Percentiles rank a stretch among this genome's conserved stretches.
phyloP scores from a whole-genome alignment of 2,329 filamentous ascomycete genomes.

The Leptoxyphium fumago region DNA sequence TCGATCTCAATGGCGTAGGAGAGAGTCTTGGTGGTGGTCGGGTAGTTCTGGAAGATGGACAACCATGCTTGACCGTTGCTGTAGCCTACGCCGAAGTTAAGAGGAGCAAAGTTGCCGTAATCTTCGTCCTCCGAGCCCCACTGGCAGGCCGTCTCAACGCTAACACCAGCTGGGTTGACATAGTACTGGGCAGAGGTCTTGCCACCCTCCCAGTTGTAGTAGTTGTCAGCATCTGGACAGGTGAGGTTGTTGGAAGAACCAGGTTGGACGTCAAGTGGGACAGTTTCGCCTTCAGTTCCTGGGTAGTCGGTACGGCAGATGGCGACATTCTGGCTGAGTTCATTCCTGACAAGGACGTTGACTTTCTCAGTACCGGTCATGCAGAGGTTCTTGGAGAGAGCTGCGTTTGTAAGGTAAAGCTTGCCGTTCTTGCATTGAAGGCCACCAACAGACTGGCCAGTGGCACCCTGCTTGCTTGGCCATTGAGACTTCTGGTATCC shows the following conservation, averaged over 20 bases:
- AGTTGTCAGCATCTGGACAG: slow-evolving; percentile 56
- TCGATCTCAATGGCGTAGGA: slow-evolving; percentile 66
- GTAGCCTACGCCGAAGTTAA: slow-evolving; percentile 71
- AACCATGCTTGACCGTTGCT: slow-evolving; percentile 57
- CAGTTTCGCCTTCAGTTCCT: slow-evolving; percentile 74
- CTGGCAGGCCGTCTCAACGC: slow-evolving; percentile 53
- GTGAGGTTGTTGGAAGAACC: slow-evolving; percentile 50
- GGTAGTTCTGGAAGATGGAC: slow-evolving; percentile 71
- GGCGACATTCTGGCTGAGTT: slow-evolving; percentile 48
- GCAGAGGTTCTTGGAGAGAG: slow-evolving; percentile 56
- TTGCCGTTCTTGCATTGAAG: slow-evolving; percentile 66
- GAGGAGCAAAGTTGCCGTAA: slow-evolving; percentile 71
- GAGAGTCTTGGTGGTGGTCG: slow-evolving; percentile 54
- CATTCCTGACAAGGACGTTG: slow-evolving; percentile 39
- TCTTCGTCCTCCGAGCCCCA: slow-evolving; percentile 52
- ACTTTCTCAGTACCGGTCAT: slow-evolving; percentile 44
- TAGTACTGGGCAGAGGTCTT: slow-evolving; percentile 90
- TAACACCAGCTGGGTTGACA: slow-evolving; percentile 67
- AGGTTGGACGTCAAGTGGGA: slow-evolving; percentile 52
- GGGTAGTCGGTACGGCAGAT: slow-evolving; percentile 96
- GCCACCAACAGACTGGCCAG: slow-evolving; percentile 76
- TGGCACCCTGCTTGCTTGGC: slow-evolving; percentile 62
- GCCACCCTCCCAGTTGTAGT: slow-evolving; percentile 65
- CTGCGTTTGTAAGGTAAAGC: slow-evolving; percentile 60
- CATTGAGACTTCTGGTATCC: slow-evolving; percentile 91